Evolutionary conservation across 2,329 filamentous ascomycete genomes (phyloP), one percentile per base, ranked within the genome.

Genomic region (Parastagonospora nodorum): DNA sequence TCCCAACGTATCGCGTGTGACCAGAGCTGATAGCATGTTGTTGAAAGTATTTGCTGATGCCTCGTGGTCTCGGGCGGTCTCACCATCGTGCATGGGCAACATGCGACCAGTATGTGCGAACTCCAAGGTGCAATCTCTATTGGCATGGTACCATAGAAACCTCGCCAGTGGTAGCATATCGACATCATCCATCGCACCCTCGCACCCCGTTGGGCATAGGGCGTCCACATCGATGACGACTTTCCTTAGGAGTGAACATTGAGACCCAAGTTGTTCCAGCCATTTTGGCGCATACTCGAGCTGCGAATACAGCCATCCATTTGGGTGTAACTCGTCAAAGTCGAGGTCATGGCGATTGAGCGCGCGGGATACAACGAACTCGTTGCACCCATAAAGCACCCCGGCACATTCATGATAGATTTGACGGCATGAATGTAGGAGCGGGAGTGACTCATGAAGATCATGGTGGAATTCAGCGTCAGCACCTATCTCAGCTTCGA

Each of bases 331-430:
- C 12, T 5, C 2, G 8, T n/a, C 24, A 4, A 5, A 5, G 19
- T 40, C 19, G 37, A 8, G 12, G 19, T 40, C 37, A 27, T 40
- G 37, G 16, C 37, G 16, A 12, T 11, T n/a, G 9, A 40, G 24
- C 8, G 37, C 29, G 5, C 31, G 45, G n/a, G 47, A 29, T 2
- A 50, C 16, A 2, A 46, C 8, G 11, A 55, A 55, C 2, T 15
- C 35, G 19, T 51, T 55, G 15, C 12, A 14, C 15, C 44, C 42
- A 30, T 55, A 55, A 3, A 51, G 28, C 10, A 55, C 15, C 7
- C 39, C 36, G 2, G 15, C 30, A 15, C 27, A 11, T 41, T 51
- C 51, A 11, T 48, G 40, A 16, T 55, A 51, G n/a, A 51, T 42
- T 29, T 55, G 51, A 2, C 44, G 43, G 24, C 51, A 55, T 5